Percentiles rank a stretch among this genome's conserved stretches.
phyloP scores from a whole-genome alignment of 192 early-diverging fungal species.

The Gigaspora rosea region DNA sequence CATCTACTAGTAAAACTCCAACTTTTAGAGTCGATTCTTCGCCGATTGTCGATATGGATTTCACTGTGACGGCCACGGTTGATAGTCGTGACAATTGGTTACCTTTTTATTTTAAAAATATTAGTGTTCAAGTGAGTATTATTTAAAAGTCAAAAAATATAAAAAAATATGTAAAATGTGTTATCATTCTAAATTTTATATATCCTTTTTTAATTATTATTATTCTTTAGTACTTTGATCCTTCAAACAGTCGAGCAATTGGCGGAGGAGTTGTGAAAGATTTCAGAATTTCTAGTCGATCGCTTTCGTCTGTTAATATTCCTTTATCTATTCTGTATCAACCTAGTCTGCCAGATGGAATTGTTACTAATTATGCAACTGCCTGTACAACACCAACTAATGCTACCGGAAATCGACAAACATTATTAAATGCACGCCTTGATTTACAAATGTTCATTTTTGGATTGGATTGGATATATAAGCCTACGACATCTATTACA shows the following conservation, averaged over 20 bases:
- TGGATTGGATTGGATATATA: slow-evolving; percentile 24
- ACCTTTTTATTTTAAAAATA: not conserved
- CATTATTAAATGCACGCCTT: not conserved
- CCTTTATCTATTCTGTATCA: not conserved
- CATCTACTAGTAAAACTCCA: not conserved
- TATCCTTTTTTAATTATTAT: not conserved
- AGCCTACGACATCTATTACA: not conserved
- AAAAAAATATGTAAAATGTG: too few species aligned
- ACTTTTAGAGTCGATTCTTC: not conserved
- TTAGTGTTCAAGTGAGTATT: not conserved
- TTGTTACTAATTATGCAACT: not conserved
- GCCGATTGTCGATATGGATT: not conserved
- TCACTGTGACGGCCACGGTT: not conserved
- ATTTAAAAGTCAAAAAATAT: not conserved
- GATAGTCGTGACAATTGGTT: slow-evolving; percentile 21
- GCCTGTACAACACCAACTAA: slow-evolving; percentile 1
- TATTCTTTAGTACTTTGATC: not conserved
- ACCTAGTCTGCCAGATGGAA: not conserved
- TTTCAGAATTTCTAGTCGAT: not conserved
- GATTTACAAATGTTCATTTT: slow-evolving; percentile 1
- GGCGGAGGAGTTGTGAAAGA: not conserved
- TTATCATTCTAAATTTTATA: not conserved
- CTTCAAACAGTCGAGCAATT: not conserved
- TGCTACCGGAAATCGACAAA: not conserved
- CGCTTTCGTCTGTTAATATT: not conserved